Percentiles rank a stretch among this genome's conserved stretches.
These are phyloP conservation scores for Fusarium sp. DNA, from an alignment of 2,329 filamentous ascomycete species.

Conservation along the genomic window DNA sequence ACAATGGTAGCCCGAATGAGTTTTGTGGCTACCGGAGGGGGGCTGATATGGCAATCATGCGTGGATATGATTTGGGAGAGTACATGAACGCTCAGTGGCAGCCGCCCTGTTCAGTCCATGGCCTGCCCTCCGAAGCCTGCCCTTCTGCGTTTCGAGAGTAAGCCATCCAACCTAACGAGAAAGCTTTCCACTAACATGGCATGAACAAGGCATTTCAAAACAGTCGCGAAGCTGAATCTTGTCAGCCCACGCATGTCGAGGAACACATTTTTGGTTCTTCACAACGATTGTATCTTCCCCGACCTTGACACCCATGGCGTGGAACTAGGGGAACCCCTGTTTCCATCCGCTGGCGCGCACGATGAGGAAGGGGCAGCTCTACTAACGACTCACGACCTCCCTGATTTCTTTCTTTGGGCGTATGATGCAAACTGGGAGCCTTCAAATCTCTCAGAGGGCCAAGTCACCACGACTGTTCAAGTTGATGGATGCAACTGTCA, in stretches of 20 bases:
- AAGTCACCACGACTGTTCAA: background rate
- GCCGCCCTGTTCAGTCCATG: background rate
- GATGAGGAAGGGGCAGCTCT: background rate
- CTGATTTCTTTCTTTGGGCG: conserved; percentile 3
- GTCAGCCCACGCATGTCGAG: background rate
- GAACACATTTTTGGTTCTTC: conserved; percentile 5
- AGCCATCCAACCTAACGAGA: background rate
- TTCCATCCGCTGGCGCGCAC: background rate
- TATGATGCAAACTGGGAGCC: conserved; percentile 5
- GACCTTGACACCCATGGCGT: conserved; percentile 1
- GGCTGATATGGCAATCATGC: background rate
- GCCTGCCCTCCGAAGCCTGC: background rate
- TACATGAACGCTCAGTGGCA: background rate
- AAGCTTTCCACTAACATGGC: background rate
- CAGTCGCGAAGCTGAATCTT: background rate
- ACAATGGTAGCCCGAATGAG: background rate
- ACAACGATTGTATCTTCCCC: background rate
- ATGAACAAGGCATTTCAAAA: conserved; percentile 2
- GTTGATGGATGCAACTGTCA: background rate
- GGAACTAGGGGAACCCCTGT: background rate
- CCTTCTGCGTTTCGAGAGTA: background rate
- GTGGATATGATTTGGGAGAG: background rate
- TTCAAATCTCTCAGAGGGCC: background rate
- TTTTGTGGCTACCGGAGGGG: background rate
- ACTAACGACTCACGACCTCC: background rate